These are phyloP conservation scores for Vitis hybrid DNA, from an alignment of 177 flowering plant species.

Conservation along the genomic window DNA sequence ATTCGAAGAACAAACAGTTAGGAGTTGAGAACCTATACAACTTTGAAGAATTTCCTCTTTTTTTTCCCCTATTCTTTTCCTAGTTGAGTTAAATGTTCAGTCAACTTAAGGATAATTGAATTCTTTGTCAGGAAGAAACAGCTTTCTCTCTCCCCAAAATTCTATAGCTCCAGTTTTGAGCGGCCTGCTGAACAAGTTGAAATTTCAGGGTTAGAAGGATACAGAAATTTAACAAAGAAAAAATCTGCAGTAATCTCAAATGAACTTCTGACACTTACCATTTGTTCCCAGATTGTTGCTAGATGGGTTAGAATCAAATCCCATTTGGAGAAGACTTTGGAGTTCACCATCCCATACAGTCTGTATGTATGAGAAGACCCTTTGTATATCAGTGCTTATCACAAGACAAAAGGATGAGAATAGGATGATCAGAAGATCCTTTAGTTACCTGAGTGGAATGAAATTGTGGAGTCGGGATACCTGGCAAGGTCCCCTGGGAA, in stretches of 20 bases:
- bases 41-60: constrained; percentile 17
- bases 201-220: not conserved
- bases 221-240: not conserved
- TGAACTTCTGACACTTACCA: constrained; percentile 38
- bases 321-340: constrained; percentile 73
- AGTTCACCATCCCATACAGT: constrained; percentile 60
- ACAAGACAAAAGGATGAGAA: not conserved
- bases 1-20: constrained; percentile 63
- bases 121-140: constrained; percentile 20
- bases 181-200: constrained; percentile 40
- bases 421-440: not conserved
- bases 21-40: constrained; percentile 60
- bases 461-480: constrained; percentile 41
- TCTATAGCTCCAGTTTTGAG: constrained; percentile 47
- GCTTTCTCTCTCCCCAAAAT: not conserved
- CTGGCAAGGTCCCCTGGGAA: constrained; percentile 32
- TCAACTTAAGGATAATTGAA: constrained; percentile 17
- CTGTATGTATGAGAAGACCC: constrained; percentile 24
- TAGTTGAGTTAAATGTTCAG: constrained; percentile 25
- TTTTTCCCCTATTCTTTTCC: constrained; percentile 5
- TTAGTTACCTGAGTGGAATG: constrained; percentile 55
- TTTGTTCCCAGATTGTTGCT: constrained; percentile 50
- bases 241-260: not conserved
- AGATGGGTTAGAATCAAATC: constrained; percentile 50
- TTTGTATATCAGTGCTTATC: not conserved